These are phyloP conservation scores for Botrytis fabae DNA, from an alignment of 2,329 filamentous ascomycete genomes.

Conservation along the genomic window DNA sequence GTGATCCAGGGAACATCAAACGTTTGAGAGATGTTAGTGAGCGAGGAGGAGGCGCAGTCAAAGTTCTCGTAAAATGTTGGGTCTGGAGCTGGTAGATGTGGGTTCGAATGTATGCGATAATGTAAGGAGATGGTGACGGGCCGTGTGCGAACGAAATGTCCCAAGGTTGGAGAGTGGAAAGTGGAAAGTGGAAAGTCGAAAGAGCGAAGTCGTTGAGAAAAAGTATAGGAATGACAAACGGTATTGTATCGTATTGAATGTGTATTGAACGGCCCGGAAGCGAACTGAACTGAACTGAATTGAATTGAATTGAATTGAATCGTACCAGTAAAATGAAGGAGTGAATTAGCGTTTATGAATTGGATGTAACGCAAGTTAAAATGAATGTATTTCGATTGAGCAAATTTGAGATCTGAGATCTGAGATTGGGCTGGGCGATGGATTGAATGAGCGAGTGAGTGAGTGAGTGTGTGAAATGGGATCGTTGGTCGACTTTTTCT, in stretches of 20 bases:
- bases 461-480: not conserved
- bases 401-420: not conserved
- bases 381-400: not conserved
- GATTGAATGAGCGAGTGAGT: not conserved
- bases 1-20: constrained; percentile 5
- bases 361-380: not conserved
- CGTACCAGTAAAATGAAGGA: constrained; percentile 2
- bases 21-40: constrained; percentile 13
- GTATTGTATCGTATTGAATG: not conserved
- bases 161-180: not conserved
- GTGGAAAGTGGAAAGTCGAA: not conserved
- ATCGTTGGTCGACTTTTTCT: not conserved
- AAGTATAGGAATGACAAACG: not conserved
- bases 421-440: not conserved
- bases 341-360: constrained; percentile 8
- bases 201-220: constrained; percentile 2
- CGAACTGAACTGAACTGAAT: not conserved
- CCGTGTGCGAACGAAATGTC: not conserved
- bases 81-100: constrained; percentile 11
- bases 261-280: not conserved
- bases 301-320: constrained; percentile 1
- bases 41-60: constrained; percentile 22
- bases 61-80: constrained; percentile 16
- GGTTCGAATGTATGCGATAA: constrained; percentile 18
- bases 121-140: constrained; percentile 20